Percentiles rank a stretch among this genome's conserved stretches.
Evolutionary conservation across 805 yeast species (phyloP).

Genomic region (Debaryomyces prosopidis): DNA sequence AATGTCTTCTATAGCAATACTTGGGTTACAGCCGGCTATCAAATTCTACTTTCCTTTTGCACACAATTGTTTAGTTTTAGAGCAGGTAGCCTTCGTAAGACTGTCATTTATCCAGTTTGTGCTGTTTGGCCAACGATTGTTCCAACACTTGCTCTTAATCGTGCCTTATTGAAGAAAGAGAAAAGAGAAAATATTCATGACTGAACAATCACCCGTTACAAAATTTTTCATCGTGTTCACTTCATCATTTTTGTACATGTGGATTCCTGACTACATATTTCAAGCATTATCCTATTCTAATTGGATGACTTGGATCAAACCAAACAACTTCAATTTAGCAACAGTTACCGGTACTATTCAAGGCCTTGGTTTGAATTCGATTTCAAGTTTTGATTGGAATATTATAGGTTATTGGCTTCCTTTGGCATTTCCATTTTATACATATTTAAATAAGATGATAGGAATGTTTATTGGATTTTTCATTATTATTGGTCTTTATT

Average conservation of each 20-base stretch:
- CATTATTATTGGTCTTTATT: slow-evolving; percentile 27
- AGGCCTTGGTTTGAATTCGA: slow-evolving; percentile 53
- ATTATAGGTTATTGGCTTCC: slow-evolving; percentile 14
- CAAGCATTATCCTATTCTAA: slow-evolving; percentile 41
- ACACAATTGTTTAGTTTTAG: slow-evolving; percentile 31
- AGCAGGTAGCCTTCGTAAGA: slow-evolving; percentile 27
- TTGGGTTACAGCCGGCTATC: slow-evolving; percentile 8
- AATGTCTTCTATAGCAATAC: slow-evolving; percentile 1
- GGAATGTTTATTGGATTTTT: slow-evolving; percentile 25
- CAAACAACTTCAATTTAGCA: slow-evolving; percentile 47
- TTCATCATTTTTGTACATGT: slow-evolving; percentile 37
- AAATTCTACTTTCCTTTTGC: slow-evolving; percentile 21
- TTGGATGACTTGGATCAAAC: slow-evolving; percentile 59
- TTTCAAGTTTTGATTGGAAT: slow-evolving; percentile 40
- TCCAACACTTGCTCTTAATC: slow-evolving; percentile 29
- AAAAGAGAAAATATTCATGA: slow-evolving; percentile 29
- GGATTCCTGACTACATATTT: slow-evolving; percentile 46
- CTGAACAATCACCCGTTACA: slow-evolving; percentile 30
- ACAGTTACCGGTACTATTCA: slow-evolving; percentile 43
- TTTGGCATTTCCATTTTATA: slow-evolving; percentile 23
- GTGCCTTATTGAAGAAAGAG: slow-evolving; percentile 23
- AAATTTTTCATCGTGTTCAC: slow-evolving; percentile 19
- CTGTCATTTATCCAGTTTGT: slow-evolving; percentile 49
- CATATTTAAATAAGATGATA: slow-evolving; percentile 20
- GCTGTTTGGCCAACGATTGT: slow-evolving; percentile 53